Evolutionary conservation across 2,329 filamentous ascomycete species (phyloP), one percentile per base, ranked within the genome.

Genomic region (Colletotrichum caudatum): DNA sequence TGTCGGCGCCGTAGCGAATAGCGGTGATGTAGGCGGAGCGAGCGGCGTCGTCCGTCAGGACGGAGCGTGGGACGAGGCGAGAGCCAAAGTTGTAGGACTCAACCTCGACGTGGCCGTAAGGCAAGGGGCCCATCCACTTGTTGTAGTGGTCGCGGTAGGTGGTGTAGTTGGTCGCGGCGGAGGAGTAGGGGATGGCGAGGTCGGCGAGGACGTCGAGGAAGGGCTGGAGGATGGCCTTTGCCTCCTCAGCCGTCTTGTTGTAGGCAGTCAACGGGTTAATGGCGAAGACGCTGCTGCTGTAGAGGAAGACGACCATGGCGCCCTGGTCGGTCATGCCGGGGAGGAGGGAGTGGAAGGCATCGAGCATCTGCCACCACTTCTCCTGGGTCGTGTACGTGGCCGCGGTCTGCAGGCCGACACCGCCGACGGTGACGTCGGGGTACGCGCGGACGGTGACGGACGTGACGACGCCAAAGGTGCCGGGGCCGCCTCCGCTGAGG

Each of bases 401-500:
- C 6, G 70, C 72, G 2, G 29, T 76, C 78, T 79, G 11, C 66
- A 89, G 76, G 5, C 80, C 83, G 1, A 84, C 81, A 2, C 83
- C 86, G 1, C 82, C 81, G 4, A 85, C 80, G 0, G 78, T 77
- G 8, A 77, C 77, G 66, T 86, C 83, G 0, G 81, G 78, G 76
- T 89, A 82, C 1, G 85, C 82, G 72, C 86, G 87, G 51, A 85
- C 80, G 0, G 87, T 90, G 77, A 90, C 82, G 2, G 86, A 87
- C 20, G 84, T 78, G 1, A 91, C 87, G 2, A 91, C 82, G 2
- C 83, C 89, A 74, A 87, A 92, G 39, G 84, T 90, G 20, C 88
- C 88, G 12, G 84, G 86, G 2, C 90, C 89, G 0, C 90, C 89
- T 4, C 89, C 89, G 53, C 82, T 82, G 1, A 91, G 78, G 1